A percentile compares a stretch with the other conserved stretches of the same genome.
Evolutionary conservation across 208 protist species (phyloP).

Genomic region (Crithidia brevicula): DNA sequence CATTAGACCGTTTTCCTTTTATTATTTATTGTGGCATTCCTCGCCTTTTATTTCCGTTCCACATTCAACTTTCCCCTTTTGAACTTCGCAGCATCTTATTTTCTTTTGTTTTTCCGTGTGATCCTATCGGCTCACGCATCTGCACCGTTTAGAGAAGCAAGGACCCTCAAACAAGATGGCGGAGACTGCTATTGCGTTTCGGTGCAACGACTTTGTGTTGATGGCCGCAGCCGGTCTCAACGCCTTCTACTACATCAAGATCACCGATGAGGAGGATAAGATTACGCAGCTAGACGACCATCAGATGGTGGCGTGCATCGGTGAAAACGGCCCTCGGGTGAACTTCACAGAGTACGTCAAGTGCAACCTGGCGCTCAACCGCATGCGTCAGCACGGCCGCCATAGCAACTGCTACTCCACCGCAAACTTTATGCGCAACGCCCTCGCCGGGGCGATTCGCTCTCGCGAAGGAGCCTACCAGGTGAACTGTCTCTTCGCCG

Average conservation of each 20-base stretch:
- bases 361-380: slow-evolving; percentile 89
- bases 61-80: no score
- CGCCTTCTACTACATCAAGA: slow-evolving; percentile 93
- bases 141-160: no score
- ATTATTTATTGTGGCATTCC: background rate
- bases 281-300: slow-evolving; percentile 87
- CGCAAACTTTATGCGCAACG: slow-evolving; percentile 89
- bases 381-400: slow-evolving; percentile 84
- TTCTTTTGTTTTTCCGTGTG: background rate
- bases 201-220: slow-evolving; percentile 87
- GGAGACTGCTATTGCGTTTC: slow-evolving; percentile 89
- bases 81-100: no score
- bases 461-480: slow-evolving; percentile 85
- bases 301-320: slow-evolving; percentile 90
- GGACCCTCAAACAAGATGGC: slow-evolving; percentile 51
- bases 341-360: slow-evolving; percentile 96
- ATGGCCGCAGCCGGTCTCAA: slow-evolving; percentile 83
- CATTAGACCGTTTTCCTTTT: background rate
- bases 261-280: slow-evolving; percentile 94
- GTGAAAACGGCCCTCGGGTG: slow-evolving; percentile 90
- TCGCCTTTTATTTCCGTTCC: background rate
- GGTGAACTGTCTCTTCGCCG: slow-evolving; percentile 92
- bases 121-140: no score
- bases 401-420: slow-evolving; percentile 77
- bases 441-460: slow-evolving; percentile 87